Conservation (phyloP, 192 early-diverging fungal genomes). For the Backusella luteola region DNA sequence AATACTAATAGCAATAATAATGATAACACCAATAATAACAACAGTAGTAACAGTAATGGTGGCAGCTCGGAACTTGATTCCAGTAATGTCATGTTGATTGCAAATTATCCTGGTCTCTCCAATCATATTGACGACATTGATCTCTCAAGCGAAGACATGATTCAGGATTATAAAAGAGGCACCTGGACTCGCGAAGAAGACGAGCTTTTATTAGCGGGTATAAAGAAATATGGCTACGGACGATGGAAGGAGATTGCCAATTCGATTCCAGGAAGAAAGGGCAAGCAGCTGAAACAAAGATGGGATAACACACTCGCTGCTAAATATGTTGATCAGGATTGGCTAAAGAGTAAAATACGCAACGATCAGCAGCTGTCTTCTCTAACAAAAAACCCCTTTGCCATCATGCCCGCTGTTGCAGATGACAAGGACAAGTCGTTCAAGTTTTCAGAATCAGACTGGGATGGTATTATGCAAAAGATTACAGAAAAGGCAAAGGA, state of each 20-base stretch:
- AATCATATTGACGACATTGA: slow-evolving; percentile 4
- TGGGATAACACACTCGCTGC: slow-evolving; percentile 35
- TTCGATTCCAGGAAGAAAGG: slow-evolving; percentile 33
- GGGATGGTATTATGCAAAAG: slow-evolving; percentile 28
- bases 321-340: slow-evolving; percentile 33
- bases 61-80: background rate
- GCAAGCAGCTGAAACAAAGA: slow-evolving; percentile 33
- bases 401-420: background rate
- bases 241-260: slow-evolving; percentile 33
- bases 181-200: slow-evolving; percentile 36
- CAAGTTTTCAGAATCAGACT: slow-evolving; percentile 24
- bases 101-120: slow-evolving; percentile 21
- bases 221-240: slow-evolving; percentile 31
- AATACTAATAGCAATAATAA: background rate
- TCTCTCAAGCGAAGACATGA: slow-evolving; percentile 17
- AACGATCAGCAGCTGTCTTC: slow-evolving; percentile 11
- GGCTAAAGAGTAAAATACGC: slow-evolving; percentile 23
- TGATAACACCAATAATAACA: background rate
- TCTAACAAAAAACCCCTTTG: background rate
- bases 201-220: slow-evolving; percentile 28
- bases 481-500: slow-evolving; percentile 25
- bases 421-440: background rate
- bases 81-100: slow-evolving; percentile 22
- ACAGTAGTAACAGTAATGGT: background rate
- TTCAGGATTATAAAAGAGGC: slow-evolving; percentile 29